Evolutionary conservation across 176 grass and related monocot genomes (phyloP).

Genomic region (Phragmites australis): DNA sequence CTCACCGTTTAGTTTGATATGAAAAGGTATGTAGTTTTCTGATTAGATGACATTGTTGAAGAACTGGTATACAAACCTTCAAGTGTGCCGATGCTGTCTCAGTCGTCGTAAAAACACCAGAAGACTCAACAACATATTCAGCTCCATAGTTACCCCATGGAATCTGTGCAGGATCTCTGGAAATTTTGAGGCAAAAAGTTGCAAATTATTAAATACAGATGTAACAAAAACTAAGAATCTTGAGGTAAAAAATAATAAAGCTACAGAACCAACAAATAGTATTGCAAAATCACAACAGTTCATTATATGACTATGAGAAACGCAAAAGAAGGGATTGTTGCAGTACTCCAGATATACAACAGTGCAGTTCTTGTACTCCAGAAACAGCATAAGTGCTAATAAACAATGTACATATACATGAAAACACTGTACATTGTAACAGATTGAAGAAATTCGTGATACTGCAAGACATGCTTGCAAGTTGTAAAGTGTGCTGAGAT

Average conservation of each 20-base stretch:
- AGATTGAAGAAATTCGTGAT: neutral
- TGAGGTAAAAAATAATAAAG: neutral
- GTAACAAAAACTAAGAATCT: neutral
- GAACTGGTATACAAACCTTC: slow-evolving; percentile 59
- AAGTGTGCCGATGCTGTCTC: slow-evolving; percentile 87
- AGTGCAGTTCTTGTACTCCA: neutral
- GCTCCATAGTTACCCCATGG: slow-evolving; percentile 86
- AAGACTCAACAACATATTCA: slow-evolving; percentile 94
- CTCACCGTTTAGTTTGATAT: slow-evolving; percentile 11
- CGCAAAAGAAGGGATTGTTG: neutral
- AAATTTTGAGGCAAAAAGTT: slow-evolving; percentile 29
- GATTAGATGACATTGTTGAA: neutral
- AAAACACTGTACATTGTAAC: neutral
- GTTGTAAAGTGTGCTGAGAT: neutral
- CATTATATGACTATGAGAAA: neutral
- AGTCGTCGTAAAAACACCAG: slow-evolving; percentile 83
- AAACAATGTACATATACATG: neutral
- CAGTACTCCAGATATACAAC: slow-evolving; percentile 10
- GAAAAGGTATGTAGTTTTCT: neutral
- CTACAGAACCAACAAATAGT: slow-evolving; percentile 20
- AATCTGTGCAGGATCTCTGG: slow-evolving; percentile 87
- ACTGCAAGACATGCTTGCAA: neutral
- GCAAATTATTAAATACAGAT: neutral
- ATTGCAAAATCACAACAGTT: neutral
- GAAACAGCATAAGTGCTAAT: neutral